Evolutionary conservation across 495 filamentous ascomycete genomes (phyloP), one percentile per base, ranked within the genome.

Genomic region (Aspergillus incahuasiensis): DNA sequence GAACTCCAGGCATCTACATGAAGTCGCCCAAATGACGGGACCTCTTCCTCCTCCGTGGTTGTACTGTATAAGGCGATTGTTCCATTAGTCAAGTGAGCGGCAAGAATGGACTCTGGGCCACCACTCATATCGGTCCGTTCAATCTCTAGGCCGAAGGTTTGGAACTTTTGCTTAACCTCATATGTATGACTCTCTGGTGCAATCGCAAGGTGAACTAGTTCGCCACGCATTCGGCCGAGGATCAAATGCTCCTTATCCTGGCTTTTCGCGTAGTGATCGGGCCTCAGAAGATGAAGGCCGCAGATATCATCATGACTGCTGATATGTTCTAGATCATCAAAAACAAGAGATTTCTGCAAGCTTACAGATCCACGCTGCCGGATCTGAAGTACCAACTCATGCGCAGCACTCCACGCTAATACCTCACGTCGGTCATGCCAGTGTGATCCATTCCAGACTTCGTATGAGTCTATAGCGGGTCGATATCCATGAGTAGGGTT

Each of bases 251-350:
- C 71, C 4, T 65, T 61, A 12, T 68, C 68, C 1, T 18, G 45
- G 16, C 60, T 52, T 54, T 68, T 63, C 19, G 48, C 58, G 46
- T 48, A 57, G 48, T 79, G 74, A 11, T 70, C 58, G 5, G 76
- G 67, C 13, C 67, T 57, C 22, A 88, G 58, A 1, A 87, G 58
- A 62, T 82, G 79, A 13, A 87, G 22, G 12, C 77, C 71, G 32
- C 79, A 82, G 42, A 88, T 80, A 67, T 89, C 86, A 59, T 87
- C 86, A 49, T 73, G 72, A n/a, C 83, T 85, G 56, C 79, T 82
- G 9, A 65, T 59, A 48, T 75, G 65, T 5, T 78, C 70, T 24
- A 75, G 53, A 40, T 82, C 75, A 55, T 79, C 75, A 60, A 83
- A 85, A 0, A 74, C 67, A 44, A 78, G 59, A 79, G 80, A 86